Base-by-base conservation (phyloP, 345 rosid genomes). In the Acer yangbiense region DNA sequence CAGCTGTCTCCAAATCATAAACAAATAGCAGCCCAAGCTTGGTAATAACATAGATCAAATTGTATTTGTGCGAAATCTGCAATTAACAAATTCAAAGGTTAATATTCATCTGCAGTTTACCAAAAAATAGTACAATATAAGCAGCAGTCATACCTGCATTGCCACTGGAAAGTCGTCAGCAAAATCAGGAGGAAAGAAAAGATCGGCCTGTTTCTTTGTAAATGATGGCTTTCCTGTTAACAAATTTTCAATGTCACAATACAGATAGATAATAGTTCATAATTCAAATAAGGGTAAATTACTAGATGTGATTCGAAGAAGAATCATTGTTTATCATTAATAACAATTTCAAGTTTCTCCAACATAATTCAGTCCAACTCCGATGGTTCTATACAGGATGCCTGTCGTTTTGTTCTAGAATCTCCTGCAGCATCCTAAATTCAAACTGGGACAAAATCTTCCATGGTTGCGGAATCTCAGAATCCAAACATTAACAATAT, bases 81-180 rank as follows among this genome's bases (percentile, higher is more conserved):
- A 65, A 79, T 58, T 23, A 79, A 80, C 69, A 77, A 69, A 80
- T 72, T 43, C 55, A 32, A 4, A 18, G 48, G 69, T 64, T 44
- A 73, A 71, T 21, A 74, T 3, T 14, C 57, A 75, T 52, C 44
- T 35, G 52, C 62, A 58, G 76, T 13, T 60, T 29, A n/a, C 29
- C 9, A 57, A n/a, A 54, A 67, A 61, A 46, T 46, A 41, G 18
- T 62, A 46, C 58, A 77, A 17, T 62, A 70, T 57, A 39, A 57
- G 70, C 80, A 77, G 75, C 67, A 21, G 71, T 32, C 21, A 68
- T 76, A 96, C 99, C 98, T 96, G 98, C 99, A 96, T 96, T 29
- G 98, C 98, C 39, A 96, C 98, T 57, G 99, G 99, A 79, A 96
- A 96, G 82, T 96, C 99, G 81, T 96, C 99, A 17, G 92, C 95